Evolutionary conservation across 2,329 filamentous ascomycete genomes (phyloP).

Genomic region (Annulohypoxylon truncatum): DNA sequence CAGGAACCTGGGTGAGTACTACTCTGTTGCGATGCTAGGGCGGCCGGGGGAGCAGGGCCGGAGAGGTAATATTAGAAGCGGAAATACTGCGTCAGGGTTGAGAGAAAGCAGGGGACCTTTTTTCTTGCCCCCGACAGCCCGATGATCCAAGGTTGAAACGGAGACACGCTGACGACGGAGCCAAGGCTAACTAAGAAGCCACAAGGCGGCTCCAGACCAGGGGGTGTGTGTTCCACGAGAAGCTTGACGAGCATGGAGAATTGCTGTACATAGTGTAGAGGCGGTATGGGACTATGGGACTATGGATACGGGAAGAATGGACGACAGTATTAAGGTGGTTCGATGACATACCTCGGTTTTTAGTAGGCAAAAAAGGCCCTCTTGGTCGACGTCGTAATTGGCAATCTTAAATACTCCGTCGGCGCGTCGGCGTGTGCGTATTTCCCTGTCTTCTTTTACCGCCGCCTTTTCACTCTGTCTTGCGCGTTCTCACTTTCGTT

Average conservation of each 20-base stretch:
- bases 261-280: conserved; percentile 10
- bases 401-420: conserved; percentile 46
- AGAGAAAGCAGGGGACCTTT: conserved; percentile 22
- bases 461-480: conserved; percentile 2
- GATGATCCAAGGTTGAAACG: conserved; percentile 30
- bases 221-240: conserved; percentile 23
- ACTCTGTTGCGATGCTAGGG: conserved; percentile 33
- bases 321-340: conserved; percentile 24
- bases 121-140: background rate
- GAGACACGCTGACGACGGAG: conserved; percentile 18
- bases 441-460: conserved; percentile 26
- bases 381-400: conserved; percentile 34
- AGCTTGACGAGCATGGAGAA: conserved; percentile 22
- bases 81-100: conserved; percentile 23
- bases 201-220: conserved; percentile 33
- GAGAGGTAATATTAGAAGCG: conserved; percentile 29
- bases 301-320: conserved; percentile 7
- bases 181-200: conserved; percentile 20
- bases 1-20: conserved; percentile 30
- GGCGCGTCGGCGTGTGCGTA: conserved; percentile 33
- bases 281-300: background rate
- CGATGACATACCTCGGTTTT: conserved; percentile 35
- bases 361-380: conserved; percentile 19
- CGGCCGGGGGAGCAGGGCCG: conserved; percentile 18
- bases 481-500: background rate